A percentile compares a stretch with the other conserved stretches of the same genome.
Evolutionary conservation across 495 filamentous ascomycete species (phyloP).

Genomic region (Hyaloscypha bicolor): DNA sequence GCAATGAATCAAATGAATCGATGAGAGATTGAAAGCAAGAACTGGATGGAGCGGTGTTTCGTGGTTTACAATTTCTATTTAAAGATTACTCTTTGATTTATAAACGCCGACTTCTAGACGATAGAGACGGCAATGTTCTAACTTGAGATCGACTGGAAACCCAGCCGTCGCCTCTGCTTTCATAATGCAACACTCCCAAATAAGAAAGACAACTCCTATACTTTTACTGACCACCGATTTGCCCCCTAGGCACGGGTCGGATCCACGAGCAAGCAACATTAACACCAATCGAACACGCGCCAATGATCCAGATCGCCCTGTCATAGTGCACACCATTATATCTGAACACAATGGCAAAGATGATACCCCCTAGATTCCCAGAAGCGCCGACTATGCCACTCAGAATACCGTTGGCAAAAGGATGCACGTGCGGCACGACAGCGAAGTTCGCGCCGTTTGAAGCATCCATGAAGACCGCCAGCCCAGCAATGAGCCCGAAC

Average conservation of each 20-base stretch:
- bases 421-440: slow-evolving; percentile 81
- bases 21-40: too few species aligned
- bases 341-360: slow-evolving; percentile 84
- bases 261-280: slow-evolving; percentile 75
- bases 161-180: too few species aligned
- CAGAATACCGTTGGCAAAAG: slow-evolving; percentile 61
- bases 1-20: too few species aligned
- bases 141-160: too few species aligned
- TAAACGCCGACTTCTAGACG: too few species aligned
- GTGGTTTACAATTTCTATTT: too few species aligned
- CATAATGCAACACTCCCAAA: too few species aligned
- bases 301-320: slow-evolving; percentile 78
- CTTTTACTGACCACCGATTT: slow-evolving; percentile 60
- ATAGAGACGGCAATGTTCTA: too few species aligned
- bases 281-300: slow-evolving; percentile 66
- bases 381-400: slow-evolving; percentile 74
- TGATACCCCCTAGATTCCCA: slow-evolving; percentile 82
- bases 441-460: slow-evolving; percentile 86
- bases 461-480: slow-evolving; percentile 82
- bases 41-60: too few species aligned
- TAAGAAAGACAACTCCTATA: too few species aligned
- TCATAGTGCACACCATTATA: slow-evolving; percentile 69
- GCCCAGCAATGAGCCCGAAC: slow-evolving; percentile 70
- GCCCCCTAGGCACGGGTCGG: slow-evolving; percentile 65
- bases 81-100: too few species aligned